Base-by-base conservation (phyloP, 768 basidiomycete species). In the Lyophyllum shimeji region DNA sequence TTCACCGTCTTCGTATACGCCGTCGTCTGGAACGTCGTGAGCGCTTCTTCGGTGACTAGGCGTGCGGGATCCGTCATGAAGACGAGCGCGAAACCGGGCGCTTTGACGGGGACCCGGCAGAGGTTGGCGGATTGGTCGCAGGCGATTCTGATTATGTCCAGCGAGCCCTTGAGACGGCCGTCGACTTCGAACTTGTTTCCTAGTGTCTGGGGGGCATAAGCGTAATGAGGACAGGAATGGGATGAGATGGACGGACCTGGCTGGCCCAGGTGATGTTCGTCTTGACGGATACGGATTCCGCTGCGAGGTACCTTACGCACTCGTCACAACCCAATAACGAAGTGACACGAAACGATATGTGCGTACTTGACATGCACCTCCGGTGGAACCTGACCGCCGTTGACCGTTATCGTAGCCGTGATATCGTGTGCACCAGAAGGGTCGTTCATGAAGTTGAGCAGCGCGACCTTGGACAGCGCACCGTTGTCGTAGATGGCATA, bases 401-500 rank as follows among this genome's bases (percentile, higher is more conserved):
- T 71, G 20, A 84, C 61, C 3, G 79, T 71, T 43, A 92, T 74
- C 11, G 72, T 78, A 17, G 79, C 79, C 1, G 74, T 79, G 55
- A 82, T 82, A 48, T 81, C 75, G 63, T 76, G 82, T 0, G 75
- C 80, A 3, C 86, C 87, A 9, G 76, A 74, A 0, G 76, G 59
- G 61, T 91, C 89, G 34, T 79, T 76, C 49, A 90, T 76, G 63
- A 81, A 93, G 69, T 93, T 95, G 70, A 92, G 80, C 50, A 93
- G 65, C 11, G 82, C 85, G 0, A 90, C 76, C 40, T 85, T 79
- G 17, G 79, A 77, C 6, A 87, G 82, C 2, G 66, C 73, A 18
- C 82, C 83, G 53, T 85, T 79, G 67, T 93, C 89, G 65, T 92
- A 93, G 53, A 93, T 80, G 8, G 81, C 87, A 67, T 92, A 87